phyloP scores from a whole-genome alignment of 192 early-diverging fungal genomes.

The Coemansia sp. region DNA sequence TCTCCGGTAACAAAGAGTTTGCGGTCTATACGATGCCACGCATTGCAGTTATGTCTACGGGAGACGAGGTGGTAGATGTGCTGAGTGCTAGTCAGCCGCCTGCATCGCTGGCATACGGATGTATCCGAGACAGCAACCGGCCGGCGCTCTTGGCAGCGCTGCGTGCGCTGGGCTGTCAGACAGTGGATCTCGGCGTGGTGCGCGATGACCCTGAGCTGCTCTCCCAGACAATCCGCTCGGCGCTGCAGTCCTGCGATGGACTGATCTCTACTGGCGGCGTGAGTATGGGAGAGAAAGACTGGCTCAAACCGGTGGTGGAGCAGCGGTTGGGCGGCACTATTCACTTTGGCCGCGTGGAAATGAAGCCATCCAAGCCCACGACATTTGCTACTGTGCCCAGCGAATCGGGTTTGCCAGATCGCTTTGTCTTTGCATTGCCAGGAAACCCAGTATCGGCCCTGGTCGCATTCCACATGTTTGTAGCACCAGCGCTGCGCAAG shows the following conservation, averaged over 20 bases:
- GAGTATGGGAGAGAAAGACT: constrained; percentile 96
- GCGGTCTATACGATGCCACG: constrained; percentile 60
- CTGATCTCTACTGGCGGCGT: constrained; percentile 93
- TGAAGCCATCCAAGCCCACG: constrained; percentile 96
- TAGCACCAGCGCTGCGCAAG: constrained; percentile 76
- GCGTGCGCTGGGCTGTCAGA: constrained; percentile 59
- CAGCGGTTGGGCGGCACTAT: constrained; percentile 72
- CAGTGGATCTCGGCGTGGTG: constrained; percentile 72
- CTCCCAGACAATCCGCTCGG: constrained; percentile 43
- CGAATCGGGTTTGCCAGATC: neutral
- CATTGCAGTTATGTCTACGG: constrained; percentile 84
- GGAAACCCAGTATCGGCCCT: constrained; percentile 93
- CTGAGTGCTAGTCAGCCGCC: constrained; percentile 7
- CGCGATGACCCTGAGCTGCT: constrained; percentile 65
- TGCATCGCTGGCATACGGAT: constrained; percentile 38
- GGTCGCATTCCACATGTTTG: constrained; percentile 90
- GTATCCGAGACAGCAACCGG: constrained; percentile 84
- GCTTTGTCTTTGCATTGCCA: constrained; percentile 84
- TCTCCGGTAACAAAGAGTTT: constrained; percentile 67
- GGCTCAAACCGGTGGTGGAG: constrained; percentile 84
- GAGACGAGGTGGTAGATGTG: constrained; percentile 77
- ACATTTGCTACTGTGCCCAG: constrained; percentile 80
- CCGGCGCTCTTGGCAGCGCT: constrained; percentile 71
- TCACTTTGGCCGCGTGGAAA: constrained; percentile 84
- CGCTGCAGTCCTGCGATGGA: constrained; percentile 65